Conservation (phyloP, 306 rosid species). For the Citrullus colocynthis region DNA sequence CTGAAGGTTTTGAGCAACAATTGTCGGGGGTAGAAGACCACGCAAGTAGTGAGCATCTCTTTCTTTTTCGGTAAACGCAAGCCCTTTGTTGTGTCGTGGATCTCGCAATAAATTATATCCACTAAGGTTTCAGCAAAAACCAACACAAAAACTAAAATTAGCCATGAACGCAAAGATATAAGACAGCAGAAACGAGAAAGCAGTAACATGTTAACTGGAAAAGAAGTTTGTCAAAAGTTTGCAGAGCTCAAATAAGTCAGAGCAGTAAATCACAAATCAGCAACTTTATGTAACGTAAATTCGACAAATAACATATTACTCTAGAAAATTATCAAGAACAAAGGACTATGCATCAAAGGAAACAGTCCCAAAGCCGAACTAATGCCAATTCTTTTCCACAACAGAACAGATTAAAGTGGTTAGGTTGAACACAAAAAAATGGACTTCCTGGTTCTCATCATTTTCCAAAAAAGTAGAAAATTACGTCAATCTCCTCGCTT, state of each 20-base stretch:
- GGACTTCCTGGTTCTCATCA: background rate
- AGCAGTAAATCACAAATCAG: background rate
- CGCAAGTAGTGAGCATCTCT: constrained; percentile 89
- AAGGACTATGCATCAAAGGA: background rate
- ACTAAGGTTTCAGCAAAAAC: constrained; percentile 17
- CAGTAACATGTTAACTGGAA: background rate
- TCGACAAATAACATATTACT: background rate
- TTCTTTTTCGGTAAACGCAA: constrained; percentile 85
- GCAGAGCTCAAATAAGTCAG: background rate
- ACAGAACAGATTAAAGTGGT: background rate
- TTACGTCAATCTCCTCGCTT: background rate
- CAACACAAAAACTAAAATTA: background rate
- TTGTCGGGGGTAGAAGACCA: constrained; percentile 82
- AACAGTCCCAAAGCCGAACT: background rate
- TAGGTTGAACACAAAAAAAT: background rate
- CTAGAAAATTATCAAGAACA: background rate
- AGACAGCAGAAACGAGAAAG: background rate
- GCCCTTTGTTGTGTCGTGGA: constrained; percentile 88
- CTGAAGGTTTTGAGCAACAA: constrained; percentile 72
- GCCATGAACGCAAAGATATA: background rate
- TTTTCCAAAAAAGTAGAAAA: background rate
- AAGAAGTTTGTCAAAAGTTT: background rate
- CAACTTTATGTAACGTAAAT: background rate
- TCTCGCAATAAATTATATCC: constrained; percentile 81
- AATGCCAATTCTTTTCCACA: background rate